A percentile compares a stretch with the other conserved stretches of the same genome.
These are phyloP conservation scores for Starmerella lactis-condensi DNA, from an alignment of 805 yeast species.

Conservation along the genomic window DNA sequence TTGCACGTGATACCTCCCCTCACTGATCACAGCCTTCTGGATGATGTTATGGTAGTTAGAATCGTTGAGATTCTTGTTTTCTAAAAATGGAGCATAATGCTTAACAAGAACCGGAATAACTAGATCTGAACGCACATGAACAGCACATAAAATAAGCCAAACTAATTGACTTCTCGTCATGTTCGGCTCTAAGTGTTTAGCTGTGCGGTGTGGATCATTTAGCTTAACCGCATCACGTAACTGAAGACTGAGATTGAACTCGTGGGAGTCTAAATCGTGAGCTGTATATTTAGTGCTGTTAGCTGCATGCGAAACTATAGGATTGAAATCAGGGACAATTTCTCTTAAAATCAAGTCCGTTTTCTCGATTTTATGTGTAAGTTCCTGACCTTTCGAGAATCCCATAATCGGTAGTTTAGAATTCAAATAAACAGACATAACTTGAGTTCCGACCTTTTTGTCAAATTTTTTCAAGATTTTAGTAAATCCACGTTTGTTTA, in stretches of 20 bases:
- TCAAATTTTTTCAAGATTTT: constrained; percentile 81
- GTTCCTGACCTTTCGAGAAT: constrained; percentile 54
- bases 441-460: constrained; percentile 51
- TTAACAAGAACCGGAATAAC: constrained; percentile 32
- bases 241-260: constrained; percentile 2
- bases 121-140: constrained; percentile 38
- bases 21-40: constrained; percentile 63
- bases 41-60: constrained; percentile 67
- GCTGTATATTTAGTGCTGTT: background rate
- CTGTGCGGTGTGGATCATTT: constrained; percentile 3
- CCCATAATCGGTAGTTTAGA: constrained; percentile 57
- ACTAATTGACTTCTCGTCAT: constrained; percentile 31
- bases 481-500: constrained; percentile 73
- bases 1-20: constrained; percentile 48
- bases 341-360: constrained; percentile 17
- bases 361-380: constrained; percentile 32
- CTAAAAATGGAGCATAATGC: background rate
- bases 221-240: background rate
- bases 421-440: constrained; percentile 38
- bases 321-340: constrained; percentile 17
- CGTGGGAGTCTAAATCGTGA: background rate
- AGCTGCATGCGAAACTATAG: background rate
- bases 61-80: constrained; percentile 45
- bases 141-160: constrained; percentile 13
- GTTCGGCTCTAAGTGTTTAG: too few species aligned